phyloP scores from a whole-genome alignment of 164 flowering plant genomes.

The Pachysandra terminalis region DNA sequence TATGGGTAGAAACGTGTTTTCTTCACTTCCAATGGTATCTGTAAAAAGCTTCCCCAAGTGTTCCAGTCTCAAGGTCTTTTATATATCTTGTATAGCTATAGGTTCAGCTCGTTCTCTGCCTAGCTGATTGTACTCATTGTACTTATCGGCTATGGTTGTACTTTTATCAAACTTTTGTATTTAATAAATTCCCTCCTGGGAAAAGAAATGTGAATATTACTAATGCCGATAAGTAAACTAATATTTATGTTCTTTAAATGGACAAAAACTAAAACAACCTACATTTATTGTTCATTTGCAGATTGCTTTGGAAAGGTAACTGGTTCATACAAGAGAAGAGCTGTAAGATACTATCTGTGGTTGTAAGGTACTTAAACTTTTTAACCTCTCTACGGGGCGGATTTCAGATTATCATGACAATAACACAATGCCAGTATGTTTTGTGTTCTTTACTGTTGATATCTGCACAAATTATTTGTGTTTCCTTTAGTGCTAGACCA shows the following conservation, averaged over 20 bases:
- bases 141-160: too few species aligned
- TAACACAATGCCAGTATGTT: neutral
- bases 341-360: conserved; percentile 76
- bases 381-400: neutral
- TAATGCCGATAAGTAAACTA: neutral
- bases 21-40: too few species aligned
- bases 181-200: too few species aligned
- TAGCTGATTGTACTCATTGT: too few species aligned
- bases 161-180: too few species aligned
- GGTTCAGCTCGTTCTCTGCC: too few species aligned
- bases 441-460: neutral
- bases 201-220: too few species aligned
- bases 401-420: too few species aligned
- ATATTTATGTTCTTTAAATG: neutral
- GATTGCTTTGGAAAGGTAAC: conserved; percentile 90
- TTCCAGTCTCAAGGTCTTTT: too few species aligned
- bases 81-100: too few species aligned
- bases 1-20: too few species aligned
- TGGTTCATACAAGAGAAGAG: conserved; percentile 98
- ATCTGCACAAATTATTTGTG: neutral
- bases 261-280: conserved; percentile 3
- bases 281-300: conserved; percentile 34
- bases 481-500: conserved; percentile 63
- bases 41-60: too few species aligned
- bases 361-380: conserved; percentile 53